A percentile compares a stretch with the other conserved stretches of the same genome.
Conservation (phyloP, 805 yeast genomes). For the Monosporozyma unispora region DNA sequence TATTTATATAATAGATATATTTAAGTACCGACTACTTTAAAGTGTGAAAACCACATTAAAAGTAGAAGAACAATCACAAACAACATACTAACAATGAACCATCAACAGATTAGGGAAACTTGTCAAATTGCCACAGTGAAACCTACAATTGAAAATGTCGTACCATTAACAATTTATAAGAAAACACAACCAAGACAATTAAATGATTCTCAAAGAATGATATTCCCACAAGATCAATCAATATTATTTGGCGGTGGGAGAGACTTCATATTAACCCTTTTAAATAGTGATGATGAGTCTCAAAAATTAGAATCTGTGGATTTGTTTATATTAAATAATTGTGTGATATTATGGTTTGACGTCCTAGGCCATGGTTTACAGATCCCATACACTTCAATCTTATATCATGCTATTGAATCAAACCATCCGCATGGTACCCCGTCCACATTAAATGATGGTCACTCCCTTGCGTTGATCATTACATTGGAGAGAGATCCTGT, state of each 20-base stretch:
- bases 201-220: not conserved
- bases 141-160: conserved; percentile 34
- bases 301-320: conserved; percentile 21
- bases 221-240: conserved; percentile 12
- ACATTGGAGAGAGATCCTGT: conserved; percentile 23
- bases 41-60: not conserved
- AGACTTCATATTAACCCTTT: conserved; percentile 22
- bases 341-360: conserved; percentile 34
- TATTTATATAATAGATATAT: too few species aligned
- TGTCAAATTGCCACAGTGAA: conserved; percentile 22
- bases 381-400: conserved; percentile 27
- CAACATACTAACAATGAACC: not conserved
- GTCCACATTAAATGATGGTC: conserved; percentile 16
- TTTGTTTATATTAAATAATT: conserved; percentile 31
- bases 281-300: conserved; percentile 5
- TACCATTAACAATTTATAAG: conserved; percentile 23
- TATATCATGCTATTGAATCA: conserved; percentile 26
- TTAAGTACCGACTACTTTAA: too few species aligned
- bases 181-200: conserved; percentile 25
- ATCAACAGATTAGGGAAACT: not conserved
- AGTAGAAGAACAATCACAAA: not conserved
- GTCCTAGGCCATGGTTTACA: conserved; percentile 31
- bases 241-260: conserved; percentile 37
- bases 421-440: conserved; percentile 5
- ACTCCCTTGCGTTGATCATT: conserved; percentile 18